Evolutionary conservation across 371 early-diverging fungal genomes (phyloP), one percentile per base, ranked within the genome.

Genomic region (Rhizomucor pusillus): DNA sequence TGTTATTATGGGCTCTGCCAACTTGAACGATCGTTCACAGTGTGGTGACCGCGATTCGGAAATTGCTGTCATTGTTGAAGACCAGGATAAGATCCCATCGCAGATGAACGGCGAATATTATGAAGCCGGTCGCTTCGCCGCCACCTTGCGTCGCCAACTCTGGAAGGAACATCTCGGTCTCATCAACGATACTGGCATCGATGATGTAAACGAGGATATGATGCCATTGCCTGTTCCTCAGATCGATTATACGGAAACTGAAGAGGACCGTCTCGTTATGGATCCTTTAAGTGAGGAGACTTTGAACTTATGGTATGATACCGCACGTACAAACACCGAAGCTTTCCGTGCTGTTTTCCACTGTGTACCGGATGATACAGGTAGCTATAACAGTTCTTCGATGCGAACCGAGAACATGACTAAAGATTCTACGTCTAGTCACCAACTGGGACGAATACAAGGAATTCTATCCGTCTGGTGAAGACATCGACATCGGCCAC

Each of bases 21-120:
- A 95, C 71, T 75, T 96, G 62, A 97, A 97, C 69, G 93, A 93
- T 69, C 89, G 97, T 10, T 92, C 93, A 4, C 89, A 92, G 74
- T 70, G 85, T 41, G 97, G 97, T 49, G 82, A 85, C 63, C 89
- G 94, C 58, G 97, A 97, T 61, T 91, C 94, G 19, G 97, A 97
- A 70, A 84, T 94, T 44, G 92, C 93, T 22, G 77, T 91, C 50
- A 52, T 92, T 19, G 78, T 94, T 20, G 90, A 91, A 65, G 95
- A 94, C 61, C 66, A 82, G 14, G 79, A 83, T 22, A 73, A 66
- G 19, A 77, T 95, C 24, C 71, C 75, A n/a, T 82, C 88, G 0
- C 67, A 65, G 40, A 90, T 94, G 91, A 79, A 90, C 54, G 90
- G 89, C 7, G 62, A 79, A 10, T 68, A 77, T 12, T 80, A 77